A percentile compares a stretch with the other conserved stretches of the same genome.
phyloP scores from a whole-genome alignment of 345 rosid species.

The Crucihimalaya himalaica region DNA sequence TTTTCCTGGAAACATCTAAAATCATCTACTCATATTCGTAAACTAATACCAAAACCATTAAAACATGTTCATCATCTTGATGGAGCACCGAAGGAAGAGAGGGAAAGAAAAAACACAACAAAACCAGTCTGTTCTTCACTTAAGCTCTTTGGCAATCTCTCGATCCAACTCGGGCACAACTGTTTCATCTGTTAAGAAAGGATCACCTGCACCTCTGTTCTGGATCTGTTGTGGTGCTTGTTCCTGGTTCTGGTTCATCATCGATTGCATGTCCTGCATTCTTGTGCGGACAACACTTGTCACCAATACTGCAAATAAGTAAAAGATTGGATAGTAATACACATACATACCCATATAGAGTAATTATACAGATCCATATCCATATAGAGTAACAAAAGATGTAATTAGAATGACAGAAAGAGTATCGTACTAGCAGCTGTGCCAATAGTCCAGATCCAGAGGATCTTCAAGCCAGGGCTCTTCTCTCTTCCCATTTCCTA shows the following conservation, averaged over 20 bases:
- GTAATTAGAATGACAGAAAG: not conserved
- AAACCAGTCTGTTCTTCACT: conserved; percentile 26
- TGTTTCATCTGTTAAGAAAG: conserved; percentile 29
- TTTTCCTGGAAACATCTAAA: not conserved
- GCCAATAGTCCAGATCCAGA: conserved; percentile 85
- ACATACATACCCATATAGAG: not conserved
- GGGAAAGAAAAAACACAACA: not conserved
- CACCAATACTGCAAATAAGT: conserved; percentile 56
- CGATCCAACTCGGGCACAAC: conserved; percentile 39
- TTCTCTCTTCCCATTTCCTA: conserved; percentile 57
- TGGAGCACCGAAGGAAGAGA: not conserved
- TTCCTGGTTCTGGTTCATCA: conserved; percentile 48
- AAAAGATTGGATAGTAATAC: not conserved
- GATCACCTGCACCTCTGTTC: conserved; percentile 17
- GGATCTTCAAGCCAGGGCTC: conserved; percentile 79
- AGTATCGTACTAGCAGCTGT: conserved; percentile 63
- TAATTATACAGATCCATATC: too few species aligned
- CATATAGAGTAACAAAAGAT: too few species aligned
- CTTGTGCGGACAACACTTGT: conserved; percentile 72
- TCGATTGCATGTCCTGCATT: conserved; percentile 62
- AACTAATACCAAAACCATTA: conserved; percentile 1
- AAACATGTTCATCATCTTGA: conserved; percentile 1
- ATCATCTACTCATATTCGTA: not conserved
- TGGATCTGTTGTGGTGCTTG: conserved; percentile 37
- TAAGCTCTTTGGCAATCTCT: conserved; percentile 41